Base-by-base conservation (phyloP, 495 filamentous ascomycete genomes). In the Stereocaulon alpinum region DNA sequence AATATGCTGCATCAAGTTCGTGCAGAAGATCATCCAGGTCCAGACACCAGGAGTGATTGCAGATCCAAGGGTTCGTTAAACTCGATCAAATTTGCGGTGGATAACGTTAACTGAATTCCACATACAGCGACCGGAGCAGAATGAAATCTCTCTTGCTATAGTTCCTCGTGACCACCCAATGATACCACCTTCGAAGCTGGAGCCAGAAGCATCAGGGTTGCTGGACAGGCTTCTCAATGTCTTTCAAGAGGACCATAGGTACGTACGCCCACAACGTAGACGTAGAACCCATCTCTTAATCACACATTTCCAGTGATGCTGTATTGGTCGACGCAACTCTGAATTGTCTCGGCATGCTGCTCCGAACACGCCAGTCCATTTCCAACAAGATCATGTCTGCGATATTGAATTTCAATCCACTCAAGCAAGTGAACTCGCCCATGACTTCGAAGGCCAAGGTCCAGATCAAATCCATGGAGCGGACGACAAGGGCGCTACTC, bases 1-100 rank as follows among this genome's bases (percentile, higher is more conserved):
- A 67, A 80, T 96, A 67, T 92, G 89, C 77, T 96, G 93, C 72
- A 87, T 96, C 78, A 98, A 98, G 69, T 97, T 98, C 67, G 84
- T 88, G 17, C 91, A 97, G 74, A 81, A 88, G 29, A 89, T 97
- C 40, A 87, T 98, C 45, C 86, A 95, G 56, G 86, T 89, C 7
- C 92, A 98, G 69, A 96, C 91, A 7, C 85, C 85, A 15, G 91
- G 89, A 41, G 72, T 84, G 61, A 85, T 90, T 63, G 77, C 83
- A 30, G 93, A 97, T 69, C 89, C 88, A 60, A 84, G 89, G 76
- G 91, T 95, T 80, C 52, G 85, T 73, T 51, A 29, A 34, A 22
- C 32, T 22, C 42, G 18, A 37, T 24, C 29, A 30, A 55, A 45
- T 34, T 55, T 50, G 12, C 54, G 30, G 43, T 53, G 55, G 20